Evolutionary conservation across 306 rosid species (phyloP).

Genomic region (Rosa multiflora): DNA sequence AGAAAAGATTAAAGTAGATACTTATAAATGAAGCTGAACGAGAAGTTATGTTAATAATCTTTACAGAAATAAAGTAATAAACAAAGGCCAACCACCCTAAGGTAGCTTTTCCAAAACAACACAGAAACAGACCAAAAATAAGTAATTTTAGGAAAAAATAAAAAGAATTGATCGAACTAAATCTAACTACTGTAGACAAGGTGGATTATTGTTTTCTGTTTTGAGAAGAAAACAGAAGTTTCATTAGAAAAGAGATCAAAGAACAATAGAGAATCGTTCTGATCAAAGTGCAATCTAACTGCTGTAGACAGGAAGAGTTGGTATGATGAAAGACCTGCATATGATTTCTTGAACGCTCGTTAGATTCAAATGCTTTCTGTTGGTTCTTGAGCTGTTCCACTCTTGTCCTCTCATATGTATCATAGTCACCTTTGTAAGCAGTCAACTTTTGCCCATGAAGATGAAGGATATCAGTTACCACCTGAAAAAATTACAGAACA

Average conservation of each 20-base stretch:
- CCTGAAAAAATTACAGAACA: slow-evolving; percentile 46
- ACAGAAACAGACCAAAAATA: background rate
- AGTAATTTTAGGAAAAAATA: background rate
- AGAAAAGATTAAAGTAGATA: background rate
- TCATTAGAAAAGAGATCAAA: background rate
- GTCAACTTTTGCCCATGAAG: slow-evolving; percentile 78
- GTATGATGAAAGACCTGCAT: slow-evolving; percentile 70
- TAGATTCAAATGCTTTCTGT: slow-evolving; percentile 87
- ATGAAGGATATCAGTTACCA: slow-evolving; percentile 89
- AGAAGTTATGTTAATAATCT: background rate
- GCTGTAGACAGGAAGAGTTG: background rate
- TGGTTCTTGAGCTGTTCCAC: slow-evolving; percentile 85
- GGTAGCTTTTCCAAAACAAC: background rate
- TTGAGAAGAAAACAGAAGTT: background rate
- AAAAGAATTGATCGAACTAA: background rate
- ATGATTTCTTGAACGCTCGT: slow-evolving; percentile 84
- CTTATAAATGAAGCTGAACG: background rate
- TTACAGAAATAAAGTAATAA: background rate
- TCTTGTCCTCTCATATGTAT: slow-evolving; percentile 89
- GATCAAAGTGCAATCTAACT: background rate
- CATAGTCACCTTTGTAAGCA: slow-evolving; percentile 81
- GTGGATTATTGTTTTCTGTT: background rate
- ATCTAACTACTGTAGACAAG: background rate
- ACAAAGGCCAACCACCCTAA: background rate
- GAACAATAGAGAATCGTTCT: background rate